Conservation (phyloP, 352 stramenopile species). For the Pythium rishiriense region DNA sequence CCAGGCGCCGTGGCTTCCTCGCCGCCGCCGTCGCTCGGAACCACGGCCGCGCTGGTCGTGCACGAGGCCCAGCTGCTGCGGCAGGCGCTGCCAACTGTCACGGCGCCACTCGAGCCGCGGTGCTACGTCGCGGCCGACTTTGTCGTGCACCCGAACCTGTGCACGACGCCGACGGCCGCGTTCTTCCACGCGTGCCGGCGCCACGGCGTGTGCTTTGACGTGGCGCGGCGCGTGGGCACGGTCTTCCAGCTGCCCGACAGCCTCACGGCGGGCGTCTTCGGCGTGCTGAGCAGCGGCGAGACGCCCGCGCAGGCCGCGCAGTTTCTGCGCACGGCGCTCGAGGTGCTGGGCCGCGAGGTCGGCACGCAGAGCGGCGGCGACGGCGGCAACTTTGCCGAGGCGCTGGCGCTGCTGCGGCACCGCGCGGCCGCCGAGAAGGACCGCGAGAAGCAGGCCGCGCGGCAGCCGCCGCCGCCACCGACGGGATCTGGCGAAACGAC, state of each 20-base stretch:
- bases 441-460: conserved; percentile 18
- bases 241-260: conserved; percentile 80
- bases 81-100: neutral
- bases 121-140: conserved; percentile 76
- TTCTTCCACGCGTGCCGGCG: conserved; percentile 90
- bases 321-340: conserved; percentile 66
- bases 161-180: conserved; percentile 69
- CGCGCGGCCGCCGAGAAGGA: conserved; percentile 36
- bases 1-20: neutral
- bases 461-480: neutral
- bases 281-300: conserved; percentile 64
- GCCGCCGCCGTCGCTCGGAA: neutral
- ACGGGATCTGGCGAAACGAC: neutral
- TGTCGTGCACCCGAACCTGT: conserved; percentile 78
- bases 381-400: conserved; percentile 56
- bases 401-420: conserved; percentile 52
- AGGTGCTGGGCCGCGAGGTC: conserved; percentile 71
- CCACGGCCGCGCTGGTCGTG: conserved; percentile 8
- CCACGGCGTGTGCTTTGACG: conserved; percentile 88
- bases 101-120: conserved; percentile 7
- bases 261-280: conserved; percentile 78
- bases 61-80: conserved; percentile 34
- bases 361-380: conserved; percentile 36
- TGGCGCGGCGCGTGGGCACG: conserved; percentile 60
- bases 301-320: conserved; percentile 45